Conservation (phyloP, 139 green algal species). For the Tetraselmis chui region DNA sequence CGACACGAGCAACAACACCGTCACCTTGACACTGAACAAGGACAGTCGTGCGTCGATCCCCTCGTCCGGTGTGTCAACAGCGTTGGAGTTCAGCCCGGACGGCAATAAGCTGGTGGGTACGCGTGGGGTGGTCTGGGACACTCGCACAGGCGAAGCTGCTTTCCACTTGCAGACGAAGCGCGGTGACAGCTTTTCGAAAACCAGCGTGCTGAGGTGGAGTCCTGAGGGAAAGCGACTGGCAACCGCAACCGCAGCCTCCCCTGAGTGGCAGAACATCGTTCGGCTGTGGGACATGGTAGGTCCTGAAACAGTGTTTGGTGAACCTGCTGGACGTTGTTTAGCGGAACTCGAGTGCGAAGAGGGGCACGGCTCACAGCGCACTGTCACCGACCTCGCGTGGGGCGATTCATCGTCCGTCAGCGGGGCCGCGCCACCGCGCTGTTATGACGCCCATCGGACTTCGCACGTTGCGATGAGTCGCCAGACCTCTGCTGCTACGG, state of each 20-base stretch:
- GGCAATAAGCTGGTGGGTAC: neutral
- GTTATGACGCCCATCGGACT: neutral
- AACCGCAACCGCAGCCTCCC: neutral
- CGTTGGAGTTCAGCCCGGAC: neutral
- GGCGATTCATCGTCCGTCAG: neutral
- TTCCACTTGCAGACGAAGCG: neutral
- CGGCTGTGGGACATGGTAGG: neutral
- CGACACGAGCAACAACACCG: too few relatives aligned
- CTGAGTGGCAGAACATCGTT: neutral
- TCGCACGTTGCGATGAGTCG: neutral
- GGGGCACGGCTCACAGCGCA: neutral
- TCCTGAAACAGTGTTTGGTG: neutral
- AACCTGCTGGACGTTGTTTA: neutral
- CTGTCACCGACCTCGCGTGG: neutral
- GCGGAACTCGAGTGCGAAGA: neutral
- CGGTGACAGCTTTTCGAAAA: neutral
- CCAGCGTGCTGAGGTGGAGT: neutral
- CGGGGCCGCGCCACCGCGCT: neutral
- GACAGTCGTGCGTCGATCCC: too few relatives aligned
- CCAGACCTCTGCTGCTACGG: neutral
- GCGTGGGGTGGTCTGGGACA: neutral
- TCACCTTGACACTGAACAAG: too few relatives aligned
- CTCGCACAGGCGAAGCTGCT: neutral
- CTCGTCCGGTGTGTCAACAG: neutral
- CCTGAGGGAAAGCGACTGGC: neutral